Conservation (phyloP, 208 protist species). For the Acanthamoeba quina region DNA sequence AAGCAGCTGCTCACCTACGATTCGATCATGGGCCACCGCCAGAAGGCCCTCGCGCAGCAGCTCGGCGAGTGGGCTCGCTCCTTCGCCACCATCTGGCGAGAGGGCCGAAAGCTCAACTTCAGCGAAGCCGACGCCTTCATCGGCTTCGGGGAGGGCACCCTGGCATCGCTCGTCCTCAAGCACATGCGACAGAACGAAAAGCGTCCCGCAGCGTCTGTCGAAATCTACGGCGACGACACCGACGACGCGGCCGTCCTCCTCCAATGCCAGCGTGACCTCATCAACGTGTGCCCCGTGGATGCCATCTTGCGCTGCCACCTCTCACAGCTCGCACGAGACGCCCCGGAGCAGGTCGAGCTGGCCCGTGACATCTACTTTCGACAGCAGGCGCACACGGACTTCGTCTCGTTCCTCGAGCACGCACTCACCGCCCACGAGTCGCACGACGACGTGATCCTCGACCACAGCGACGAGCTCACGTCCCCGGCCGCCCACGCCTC, state of each 20-base stretch:
- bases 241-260: not conserved
- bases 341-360: not conserved
- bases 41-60: not conserved
- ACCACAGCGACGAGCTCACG: not conserved
- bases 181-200: not conserved
- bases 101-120: not conserved
- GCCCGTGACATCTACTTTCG: constrained; percentile 40
- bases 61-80: constrained; percentile 10
- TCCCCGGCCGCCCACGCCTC: too few species aligned
- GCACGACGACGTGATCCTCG: not conserved
- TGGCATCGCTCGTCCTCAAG: not conserved
- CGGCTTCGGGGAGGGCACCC: constrained; percentile 24
- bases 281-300: constrained; percentile 11
- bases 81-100: not conserved
- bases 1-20: constrained; percentile 81
- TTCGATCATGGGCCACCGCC: too few species aligned
- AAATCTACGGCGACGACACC: not conserved
- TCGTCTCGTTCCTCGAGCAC: not conserved
- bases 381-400: constrained; percentile 21
- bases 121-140: not conserved
- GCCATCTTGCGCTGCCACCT: not conserved
- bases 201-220: too few species aligned
- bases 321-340: not conserved
- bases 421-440: not conserved
- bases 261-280: not conserved